phyloP scores from a whole-genome alignment of 2,329 filamentous ascomycete species.

The Lasiodiplodia gonubiensis region DNA sequence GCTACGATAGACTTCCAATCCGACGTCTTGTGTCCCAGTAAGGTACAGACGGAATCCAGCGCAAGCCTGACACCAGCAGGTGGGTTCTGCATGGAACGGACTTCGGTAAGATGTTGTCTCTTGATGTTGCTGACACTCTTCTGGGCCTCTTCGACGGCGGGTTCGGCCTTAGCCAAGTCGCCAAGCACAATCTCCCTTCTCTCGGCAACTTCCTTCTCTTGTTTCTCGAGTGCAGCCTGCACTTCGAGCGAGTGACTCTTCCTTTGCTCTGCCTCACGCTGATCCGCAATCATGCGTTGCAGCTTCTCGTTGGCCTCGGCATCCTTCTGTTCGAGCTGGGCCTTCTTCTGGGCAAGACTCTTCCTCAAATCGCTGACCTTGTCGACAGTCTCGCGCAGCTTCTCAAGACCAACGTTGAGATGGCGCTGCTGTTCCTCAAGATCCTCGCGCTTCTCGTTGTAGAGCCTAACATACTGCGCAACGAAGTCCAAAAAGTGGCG shows the following conservation, averaged over 20 bases:
- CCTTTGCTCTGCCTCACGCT: conserved; percentile 90
- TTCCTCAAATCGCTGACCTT: conserved; percentile 92
- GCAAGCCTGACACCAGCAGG: conserved; percentile 89
- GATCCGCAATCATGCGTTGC: conserved; percentile 95
- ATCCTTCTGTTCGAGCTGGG: conserved; percentile 90
- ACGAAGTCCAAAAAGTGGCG: conserved; percentile 98
- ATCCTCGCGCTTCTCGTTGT: conserved; percentile 98
- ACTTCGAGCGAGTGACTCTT: conserved; percentile 89
- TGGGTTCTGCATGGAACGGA: conserved; percentile 93
- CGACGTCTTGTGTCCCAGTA: conserved; percentile 82
- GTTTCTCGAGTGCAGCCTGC: conserved; percentile 82
- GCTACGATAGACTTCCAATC: conserved; percentile 92
- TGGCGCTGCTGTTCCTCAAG: conserved; percentile 98
- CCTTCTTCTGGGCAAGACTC: conserved; percentile 93
- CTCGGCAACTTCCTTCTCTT: conserved; percentile 84
- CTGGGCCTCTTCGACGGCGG: conserved; percentile 89
- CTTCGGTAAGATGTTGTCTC: conserved; percentile 94
- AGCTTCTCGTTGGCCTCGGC: conserved; percentile 96
- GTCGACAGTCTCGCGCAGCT: conserved; percentile 93
- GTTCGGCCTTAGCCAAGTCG: conserved; percentile 89
- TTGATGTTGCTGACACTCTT: conserved; percentile 99
- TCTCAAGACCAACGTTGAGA: conserved; percentile 97
- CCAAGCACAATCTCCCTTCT: conserved; percentile 83
- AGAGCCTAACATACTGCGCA: conserved; percentile 94
- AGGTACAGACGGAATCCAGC: conserved; percentile 92